Conservation (phyloP, 164 flowering plant species). For the Tetrastigma voinierianum region DNA sequence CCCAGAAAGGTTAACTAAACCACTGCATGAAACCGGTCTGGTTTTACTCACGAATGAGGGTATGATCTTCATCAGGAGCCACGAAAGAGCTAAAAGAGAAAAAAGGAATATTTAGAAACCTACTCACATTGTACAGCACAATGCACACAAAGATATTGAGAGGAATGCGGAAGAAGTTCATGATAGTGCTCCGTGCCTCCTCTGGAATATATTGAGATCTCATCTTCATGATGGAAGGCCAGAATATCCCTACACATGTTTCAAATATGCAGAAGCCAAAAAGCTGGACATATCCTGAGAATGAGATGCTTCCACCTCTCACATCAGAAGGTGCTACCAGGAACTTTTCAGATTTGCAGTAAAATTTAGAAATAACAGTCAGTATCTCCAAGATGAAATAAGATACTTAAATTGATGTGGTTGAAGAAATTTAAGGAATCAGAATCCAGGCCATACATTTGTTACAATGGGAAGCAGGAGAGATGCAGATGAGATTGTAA, state of each 20-base stretch:
- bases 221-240: constrained; percentile 99
- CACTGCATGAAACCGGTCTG: too few relatives aligned
- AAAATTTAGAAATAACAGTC: constrained; percentile 21
- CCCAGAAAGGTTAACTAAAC: too few relatives aligned
- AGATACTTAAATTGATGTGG: neutral
- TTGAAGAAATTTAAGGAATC: too few relatives aligned
- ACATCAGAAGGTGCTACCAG: constrained; percentile 58
- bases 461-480: constrained; percentile 74
- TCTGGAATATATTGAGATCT: constrained; percentile 98
- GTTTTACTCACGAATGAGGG: too few relatives aligned
- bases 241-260: constrained; percentile 94
- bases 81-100: neutral
- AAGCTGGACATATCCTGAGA: constrained; percentile 69
- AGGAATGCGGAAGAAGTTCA: constrained; percentile 99
- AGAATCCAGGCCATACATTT: constrained; percentile 43
- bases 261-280: constrained; percentile 91
- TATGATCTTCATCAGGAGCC: too few relatives aligned
- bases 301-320: constrained; percentile 79
- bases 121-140: constrained; percentile 84
- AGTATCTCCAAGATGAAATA: neutral
- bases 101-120: too few relatives aligned
- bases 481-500: constrained; percentile 61
- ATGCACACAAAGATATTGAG: constrained; percentile 91
- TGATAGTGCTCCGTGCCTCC: constrained; percentile 97
- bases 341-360: constrained; percentile 45